These are phyloP conservation scores for Ophidiomyces ophidiicola DNA, from an alignment of 2,329 filamentous ascomycete species.

Conservation along the genomic window DNA sequence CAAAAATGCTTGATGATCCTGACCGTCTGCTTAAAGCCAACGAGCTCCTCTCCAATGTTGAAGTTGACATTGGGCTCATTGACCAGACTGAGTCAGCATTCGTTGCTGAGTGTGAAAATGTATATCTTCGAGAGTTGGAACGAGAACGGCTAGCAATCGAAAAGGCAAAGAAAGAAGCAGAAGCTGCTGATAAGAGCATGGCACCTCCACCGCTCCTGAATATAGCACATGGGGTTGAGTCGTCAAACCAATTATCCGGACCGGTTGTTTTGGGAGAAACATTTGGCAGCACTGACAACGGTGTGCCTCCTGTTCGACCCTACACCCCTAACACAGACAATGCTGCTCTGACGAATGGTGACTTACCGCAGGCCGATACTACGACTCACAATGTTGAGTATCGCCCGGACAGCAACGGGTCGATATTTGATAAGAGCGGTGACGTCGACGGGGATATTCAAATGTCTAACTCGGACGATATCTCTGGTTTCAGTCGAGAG, in stretches of 20 bases:
- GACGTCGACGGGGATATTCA: conserved; percentile 43
- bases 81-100: conserved; percentile 52
- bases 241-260: conserved; percentile 34
- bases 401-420: conserved; percentile 44
- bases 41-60: conserved; percentile 82
- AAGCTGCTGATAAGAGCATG: conserved; percentile 30
- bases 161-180: conserved; percentile 34
- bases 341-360: conserved; percentile 45
- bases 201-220: conserved; percentile 42
- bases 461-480: conserved; percentile 45
- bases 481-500: conserved; percentile 34
- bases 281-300: conserved; percentile 43
- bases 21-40: conserved; percentile 77
- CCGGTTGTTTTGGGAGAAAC: conserved; percentile 53
- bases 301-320: conserved; percentile 36
- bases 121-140: conserved; percentile 61
- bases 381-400: conserved; percentile 25
- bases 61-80: conserved; percentile 76
- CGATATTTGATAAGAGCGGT: conserved; percentile 20
- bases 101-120: conserved; percentile 62
- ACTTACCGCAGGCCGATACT: conserved; percentile 34
- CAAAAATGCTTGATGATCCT: conserved; percentile 67
- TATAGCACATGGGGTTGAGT: conserved; percentile 41
- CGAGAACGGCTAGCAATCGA: conserved; percentile 54
- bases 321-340: conserved; percentile 42